Evolutionary conservation across 1,139 yeast genomes (phyloP).

Genomic region (Kodamaea sp.): DNA sequence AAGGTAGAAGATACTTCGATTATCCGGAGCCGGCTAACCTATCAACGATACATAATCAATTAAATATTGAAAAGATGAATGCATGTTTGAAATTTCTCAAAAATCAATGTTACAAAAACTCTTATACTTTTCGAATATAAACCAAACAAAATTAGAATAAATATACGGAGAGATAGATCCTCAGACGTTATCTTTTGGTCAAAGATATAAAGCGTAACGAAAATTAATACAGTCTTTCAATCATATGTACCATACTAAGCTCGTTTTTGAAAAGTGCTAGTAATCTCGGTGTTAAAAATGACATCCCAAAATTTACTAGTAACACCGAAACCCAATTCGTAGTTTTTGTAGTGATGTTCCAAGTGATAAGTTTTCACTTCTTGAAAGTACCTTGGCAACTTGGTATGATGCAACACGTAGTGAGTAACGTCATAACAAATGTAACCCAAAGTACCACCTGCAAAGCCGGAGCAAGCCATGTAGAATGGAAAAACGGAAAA

Average conservation of each 20-base stretch:
- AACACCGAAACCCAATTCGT: conserved; percentile 94
- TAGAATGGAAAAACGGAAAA: conserved; percentile 41
- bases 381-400: conserved; percentile 72
- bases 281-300: conserved; percentile 71
- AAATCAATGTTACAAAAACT: too few relatives aligned
- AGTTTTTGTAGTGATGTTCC: conserved; percentile 96
- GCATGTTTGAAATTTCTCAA: too few relatives aligned
- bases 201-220: too few relatives aligned
- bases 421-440: conserved; percentile 88
- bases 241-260: conserved; percentile 11
- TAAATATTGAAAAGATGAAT: too few relatives aligned
- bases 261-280: conserved; percentile 34
- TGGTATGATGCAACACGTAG: conserved; percentile 77
- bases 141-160: too few relatives aligned
- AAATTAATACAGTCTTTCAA: too few relatives aligned
- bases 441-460: conserved; percentile 95
- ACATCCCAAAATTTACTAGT: conserved; percentile 91
- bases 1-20: too few relatives aligned
- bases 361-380: conserved; percentile 83
- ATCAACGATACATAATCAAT: too few relatives aligned
- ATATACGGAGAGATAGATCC: too few relatives aligned
- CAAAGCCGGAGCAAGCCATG: conserved; percentile 59
- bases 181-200: too few relatives aligned
- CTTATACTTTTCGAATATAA: too few relatives aligned
- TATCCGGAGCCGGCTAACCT: too few relatives aligned